Base-by-base conservation (phyloP, 2,329 filamentous ascomycete genomes). In the Eutypa lata region DNA sequence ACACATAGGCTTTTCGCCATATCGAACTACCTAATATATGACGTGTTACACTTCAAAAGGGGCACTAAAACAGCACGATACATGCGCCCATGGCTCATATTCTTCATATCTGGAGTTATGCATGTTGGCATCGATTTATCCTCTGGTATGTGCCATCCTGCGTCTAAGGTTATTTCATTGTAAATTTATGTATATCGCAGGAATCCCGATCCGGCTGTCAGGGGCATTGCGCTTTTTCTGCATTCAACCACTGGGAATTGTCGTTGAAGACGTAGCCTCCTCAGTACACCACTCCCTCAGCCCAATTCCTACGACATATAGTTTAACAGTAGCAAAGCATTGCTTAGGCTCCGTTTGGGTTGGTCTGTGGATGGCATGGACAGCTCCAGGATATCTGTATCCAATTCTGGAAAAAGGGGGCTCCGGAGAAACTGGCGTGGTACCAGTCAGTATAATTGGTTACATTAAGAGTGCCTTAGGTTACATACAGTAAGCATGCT, bases 311-410 rank as follows among this genome's bases (percentile, higher is more conserved):
- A 14, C 8, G 31, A 14, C 14, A 7, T 35, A 7, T 35, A 26
- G 19, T 21, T 2, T 18, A 24, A 21, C 37, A n/a, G 22, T 11
- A 18, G 10, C 48, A 37, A 48, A 45, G 11, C 48, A 42, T 6
- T 53, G 14, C 33, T 22, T 55, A 16, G 51, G 55, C 13, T 57
- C 45, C 31, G 37, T 50, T 11, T 57, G 55, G 55, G 28, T 53
- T 3, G 38, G 37, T 8, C 31, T 53, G 13, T 57, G 55, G 53
- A 57, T 57, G 53, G 47, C 55, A 4, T 57, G 55, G 55, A 57
- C 53, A 11, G 55, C 53, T 26, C 55, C 55, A 16, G 50, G 19
- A 21, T 57, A 57, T 19, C 19, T 57, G 11, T 55, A 57, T 38
- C 55, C 55, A 10, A 51, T 57, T 40, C 53, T 55, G 28, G 40